Evolutionary conservation across 2,329 filamentous ascomycete species (phyloP), one percentile per base, ranked within the genome.

Genomic region (Penicillium freii): DNA sequence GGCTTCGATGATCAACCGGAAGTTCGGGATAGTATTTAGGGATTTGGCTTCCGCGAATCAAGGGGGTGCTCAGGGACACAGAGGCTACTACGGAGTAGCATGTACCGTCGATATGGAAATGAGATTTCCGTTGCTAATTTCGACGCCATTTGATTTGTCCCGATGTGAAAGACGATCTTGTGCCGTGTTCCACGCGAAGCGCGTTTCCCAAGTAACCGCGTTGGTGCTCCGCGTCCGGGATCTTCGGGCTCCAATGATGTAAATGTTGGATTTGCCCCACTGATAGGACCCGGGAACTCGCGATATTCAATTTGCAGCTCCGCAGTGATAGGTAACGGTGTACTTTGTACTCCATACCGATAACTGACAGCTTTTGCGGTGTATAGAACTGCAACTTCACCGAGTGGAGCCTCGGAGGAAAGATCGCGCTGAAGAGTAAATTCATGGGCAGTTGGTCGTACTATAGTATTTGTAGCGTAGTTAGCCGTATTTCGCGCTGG

Each of bases 131-230:
- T 46, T 33, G 45, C 15, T 36, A 38, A 34, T 38, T 25, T 23
- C 29, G 15, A 48, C 21, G 21, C 33, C 17, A 23, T 49, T 27
- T 45, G 40, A 19, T 52, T 45, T 45, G 25, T 13, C 25, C 13
- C 21, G 40, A 34, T 13, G n/a, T 23, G 21, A 51, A 44, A 51
- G 39, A 6, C 21, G 47, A 55, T 36, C 11, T 34, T 42, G 34
- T 50, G 45, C 51, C 56, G 53, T 47, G 31, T 62, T 51, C 46
- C 45, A 50, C 58, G 60, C 57, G 57, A 61, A 54, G 62, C 63
- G 65, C 63, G 66, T 68, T 67, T 64, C 66, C 66, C 46, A 64
- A 68, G 66, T 67, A 68, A 68, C 66, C 66, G 66, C 62, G 65
- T 65, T 54, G 55, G 47, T 46, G 39, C 59, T 64, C 46, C 59